Evolutionary conservation across 2,329 filamentous ascomycete species (phyloP), one percentile per base, ranked within the genome.

Genomic region (Aureobasidium sp.): DNA sequence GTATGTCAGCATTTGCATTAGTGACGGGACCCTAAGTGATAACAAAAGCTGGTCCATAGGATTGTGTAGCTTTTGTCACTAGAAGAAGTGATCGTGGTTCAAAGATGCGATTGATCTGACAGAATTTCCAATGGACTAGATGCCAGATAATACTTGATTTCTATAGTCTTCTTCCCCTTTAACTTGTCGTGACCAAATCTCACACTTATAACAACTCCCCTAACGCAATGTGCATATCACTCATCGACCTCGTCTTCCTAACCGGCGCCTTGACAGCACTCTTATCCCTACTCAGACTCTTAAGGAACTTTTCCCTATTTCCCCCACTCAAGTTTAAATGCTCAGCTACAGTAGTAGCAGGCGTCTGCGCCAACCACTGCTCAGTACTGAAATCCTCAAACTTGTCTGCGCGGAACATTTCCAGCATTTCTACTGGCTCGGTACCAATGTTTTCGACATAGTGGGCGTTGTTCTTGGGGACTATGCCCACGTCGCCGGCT

Each of bases 381-480:
- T 82, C 84, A 47, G 89, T 71, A 0, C 82, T 80, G 64, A 89
- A 85, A 68, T 89, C 86, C 0, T 81, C 83, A 1, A 89, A 62
- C n/a, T 57, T 58, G 37, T 15, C 29, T 0, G 86, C 82, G 54
- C 85, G 80, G 75, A 92, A 88, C 17, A 92, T 85, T 74, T 92
- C 89, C 12, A 92, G 76, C 72, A 91, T 88, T 70, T 90, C 85
- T 2, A 92, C 74, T 19, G 87, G 83, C 71, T 91, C 87, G 53
- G 89, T 83, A n/a, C 88, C 85, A 5, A 90, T 83, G 68, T 91
- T 91, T 79, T 93, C 88, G 60, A 93, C 87, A 70, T 90, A 92
- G 70, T 92, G 88, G 3, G 87, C 89, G 80, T 89, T 90, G 70
- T 89, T 90, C 69, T 72, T 80, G 0, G 89, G 89, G 6, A 92